Evolutionary conservation across 2,329 filamentous ascomycete genomes (phyloP).

Genomic region (Corinectria fuckeliana): DNA sequence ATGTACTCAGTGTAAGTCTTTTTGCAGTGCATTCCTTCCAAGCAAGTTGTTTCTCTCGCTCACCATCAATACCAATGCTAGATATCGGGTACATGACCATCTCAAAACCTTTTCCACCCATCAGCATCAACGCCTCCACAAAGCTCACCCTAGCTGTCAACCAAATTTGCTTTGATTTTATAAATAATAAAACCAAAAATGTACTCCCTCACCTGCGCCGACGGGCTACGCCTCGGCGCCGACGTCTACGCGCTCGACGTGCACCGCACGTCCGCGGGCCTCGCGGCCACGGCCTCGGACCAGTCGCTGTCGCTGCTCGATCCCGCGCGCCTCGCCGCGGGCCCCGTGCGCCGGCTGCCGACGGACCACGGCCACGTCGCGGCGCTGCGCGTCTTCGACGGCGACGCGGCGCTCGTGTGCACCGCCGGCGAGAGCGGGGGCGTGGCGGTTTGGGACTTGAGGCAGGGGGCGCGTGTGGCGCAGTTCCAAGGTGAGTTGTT

Average conservation of each 20-base stretch:
- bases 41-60: not conserved
- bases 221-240: constrained; percentile 39
- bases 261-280: constrained; percentile 54
- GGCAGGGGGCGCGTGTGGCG: constrained; percentile 53
- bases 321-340: constrained; percentile 59
- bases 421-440: constrained; percentile 76
- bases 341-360: constrained; percentile 54
- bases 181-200: too few species aligned
- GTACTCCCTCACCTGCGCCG: constrained; percentile 45
- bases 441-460: constrained; percentile 70
- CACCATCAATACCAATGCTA: not conserved
- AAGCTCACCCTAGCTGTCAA: too few species aligned
- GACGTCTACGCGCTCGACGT: constrained; percentile 67
- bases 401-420: constrained; percentile 60
- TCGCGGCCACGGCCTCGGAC: constrained; percentile 73
- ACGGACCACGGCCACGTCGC: constrained; percentile 69
- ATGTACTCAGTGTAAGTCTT: not conserved
- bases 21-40: not conserved
- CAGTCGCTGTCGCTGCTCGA: constrained; percentile 72
- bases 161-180: too few species aligned
- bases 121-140: not conserved
- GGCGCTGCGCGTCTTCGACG: constrained; percentile 63
- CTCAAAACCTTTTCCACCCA: not conserved
- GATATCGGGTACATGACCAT: not conserved
- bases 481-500: constrained; percentile 55